Conservation (phyloP, 148 eudicot genomes). For the Polygonum maritimum region DNA sequence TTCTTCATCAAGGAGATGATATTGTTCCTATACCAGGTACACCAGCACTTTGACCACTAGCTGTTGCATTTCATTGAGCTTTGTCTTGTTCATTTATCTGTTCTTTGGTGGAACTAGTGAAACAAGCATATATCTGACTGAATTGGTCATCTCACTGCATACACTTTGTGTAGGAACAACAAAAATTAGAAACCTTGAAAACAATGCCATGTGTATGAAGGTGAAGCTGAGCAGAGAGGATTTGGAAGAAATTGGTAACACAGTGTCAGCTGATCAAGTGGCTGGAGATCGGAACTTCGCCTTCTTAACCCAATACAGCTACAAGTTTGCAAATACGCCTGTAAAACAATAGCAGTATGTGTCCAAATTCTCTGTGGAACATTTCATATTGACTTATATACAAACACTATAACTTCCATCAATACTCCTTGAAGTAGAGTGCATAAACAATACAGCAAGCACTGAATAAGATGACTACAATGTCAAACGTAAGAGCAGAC, state of each 20-base stretch:
- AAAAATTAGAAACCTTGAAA: slow-evolving; percentile 19
- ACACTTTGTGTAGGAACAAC: slow-evolving; percentile 19
- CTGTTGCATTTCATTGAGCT: neutral
- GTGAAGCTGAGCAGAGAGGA: slow-evolving; percentile 21
- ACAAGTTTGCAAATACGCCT: slow-evolving; percentile 9
- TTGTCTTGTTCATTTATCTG: neutral
- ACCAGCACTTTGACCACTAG: neutral
- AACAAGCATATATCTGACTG: neutral
- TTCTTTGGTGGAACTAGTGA: neutral
- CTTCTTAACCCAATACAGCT: neutral
- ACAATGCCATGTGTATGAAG: slow-evolving; percentile 14
- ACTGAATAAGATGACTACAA: slow-evolving; percentile 41
- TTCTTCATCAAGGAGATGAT: slow-evolving; percentile 34
- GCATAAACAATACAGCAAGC: slow-evolving; percentile 57
- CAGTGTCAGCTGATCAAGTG: slow-evolving; percentile 16
- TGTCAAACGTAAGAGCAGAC: slow-evolving; percentile 68
- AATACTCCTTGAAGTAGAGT: slow-evolving; percentile 48
- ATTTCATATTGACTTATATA: too few species aligned
- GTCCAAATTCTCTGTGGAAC: too few species aligned
- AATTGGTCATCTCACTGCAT: neutral
- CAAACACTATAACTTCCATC: neutral
- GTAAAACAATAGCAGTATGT: neutral
- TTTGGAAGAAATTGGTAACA: slow-evolving; percentile 15
- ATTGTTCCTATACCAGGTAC: slow-evolving; percentile 36
- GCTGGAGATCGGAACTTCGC: slow-evolving; percentile 12